Conservation (phyloP, 2,329 filamentous ascomycete species). For the Spiromastix sp. region DNA sequence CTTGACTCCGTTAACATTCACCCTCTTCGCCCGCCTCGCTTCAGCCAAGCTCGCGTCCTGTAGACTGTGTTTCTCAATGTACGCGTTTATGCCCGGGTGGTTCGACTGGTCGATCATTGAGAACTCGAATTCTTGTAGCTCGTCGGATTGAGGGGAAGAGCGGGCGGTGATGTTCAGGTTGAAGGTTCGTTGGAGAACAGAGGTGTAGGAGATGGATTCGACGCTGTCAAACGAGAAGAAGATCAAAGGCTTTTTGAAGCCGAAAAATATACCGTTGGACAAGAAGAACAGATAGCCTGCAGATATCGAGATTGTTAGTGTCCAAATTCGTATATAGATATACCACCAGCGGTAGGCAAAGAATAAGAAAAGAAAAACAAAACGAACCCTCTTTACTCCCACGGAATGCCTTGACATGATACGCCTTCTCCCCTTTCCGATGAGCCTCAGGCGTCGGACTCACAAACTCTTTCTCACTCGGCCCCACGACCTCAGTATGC, state of each 20-base stretch:
- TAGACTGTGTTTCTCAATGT: slow-evolving; percentile 50
- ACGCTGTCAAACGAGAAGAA: slow-evolving; percentile 53
- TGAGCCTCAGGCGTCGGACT: slow-evolving; percentile 51
- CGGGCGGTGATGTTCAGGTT: slow-evolving; percentile 49
- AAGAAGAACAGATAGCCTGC: slow-evolving; percentile 55
- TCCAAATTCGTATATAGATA: background rate
- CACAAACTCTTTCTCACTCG: slow-evolving; percentile 47
- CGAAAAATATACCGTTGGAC: slow-evolving; percentile 50
- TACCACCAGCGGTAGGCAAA: background rate
- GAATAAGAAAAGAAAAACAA: background rate
- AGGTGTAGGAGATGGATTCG: slow-evolving; percentile 52
- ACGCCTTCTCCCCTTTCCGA: slow-evolving; percentile 52
- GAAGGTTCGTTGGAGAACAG: slow-evolving; percentile 55
- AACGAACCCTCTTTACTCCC: slow-evolving; percentile 54
- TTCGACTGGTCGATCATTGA: slow-evolving; percentile 57
- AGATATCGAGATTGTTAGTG: background rate
- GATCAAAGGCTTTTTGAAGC: slow-evolving; percentile 54
- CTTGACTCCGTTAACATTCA: slow-evolving; percentile 39
- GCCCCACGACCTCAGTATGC: slow-evolving; percentile 39
- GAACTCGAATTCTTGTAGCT: slow-evolving; percentile 50
- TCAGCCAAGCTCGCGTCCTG: slow-evolving; percentile 56
- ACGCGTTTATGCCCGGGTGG: slow-evolving; percentile 51
- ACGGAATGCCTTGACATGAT: slow-evolving; percentile 52
- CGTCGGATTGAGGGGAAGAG: slow-evolving; percentile 21
- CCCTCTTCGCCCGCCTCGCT: slow-evolving; percentile 47